Evolutionary conservation across 140 eudicot species (phyloP).

Genomic region (Oenanthe javanica): DNA sequence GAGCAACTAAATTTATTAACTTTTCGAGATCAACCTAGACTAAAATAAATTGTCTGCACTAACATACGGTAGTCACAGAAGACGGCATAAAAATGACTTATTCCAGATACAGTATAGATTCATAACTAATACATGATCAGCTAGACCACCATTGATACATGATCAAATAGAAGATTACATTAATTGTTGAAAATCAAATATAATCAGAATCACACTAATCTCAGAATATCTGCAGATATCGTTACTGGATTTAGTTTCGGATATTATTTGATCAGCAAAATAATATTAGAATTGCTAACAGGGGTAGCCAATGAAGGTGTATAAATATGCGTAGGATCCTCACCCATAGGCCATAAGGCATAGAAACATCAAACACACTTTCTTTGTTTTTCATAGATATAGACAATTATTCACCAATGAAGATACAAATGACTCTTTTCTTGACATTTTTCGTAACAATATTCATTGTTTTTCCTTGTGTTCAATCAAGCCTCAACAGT

Average conservation of each 20-base stretch:
- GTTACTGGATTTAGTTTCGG: background rate
- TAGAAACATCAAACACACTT: background rate
- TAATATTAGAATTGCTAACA: background rate
- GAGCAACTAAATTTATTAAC: too few relatives aligned
- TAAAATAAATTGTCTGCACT: too few relatives aligned
- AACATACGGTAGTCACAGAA: too few relatives aligned
- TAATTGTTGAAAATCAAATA: too few relatives aligned
- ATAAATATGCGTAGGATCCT: background rate
- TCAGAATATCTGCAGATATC: background rate
- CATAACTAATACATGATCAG: too few relatives aligned
- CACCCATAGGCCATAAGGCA: background rate
- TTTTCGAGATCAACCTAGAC: too few relatives aligned
- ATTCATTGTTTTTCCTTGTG: background rate
- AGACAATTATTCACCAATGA: background rate
- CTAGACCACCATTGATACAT: too few relatives aligned
- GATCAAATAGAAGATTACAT: too few relatives aligned
- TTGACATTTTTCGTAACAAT: background rate
- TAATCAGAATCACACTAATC: background rate
- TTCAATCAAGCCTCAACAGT: background rate
- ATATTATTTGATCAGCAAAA: too few relatives aligned
- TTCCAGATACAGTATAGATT: too few relatives aligned
- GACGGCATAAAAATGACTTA: too few relatives aligned
- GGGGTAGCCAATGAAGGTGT: background rate
- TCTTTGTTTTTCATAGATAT: background rate
- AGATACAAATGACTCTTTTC: background rate